phyloP scores from a whole-genome alignment of 805 yeast genomes.

The Wickerhamiella australiensis region DNA sequence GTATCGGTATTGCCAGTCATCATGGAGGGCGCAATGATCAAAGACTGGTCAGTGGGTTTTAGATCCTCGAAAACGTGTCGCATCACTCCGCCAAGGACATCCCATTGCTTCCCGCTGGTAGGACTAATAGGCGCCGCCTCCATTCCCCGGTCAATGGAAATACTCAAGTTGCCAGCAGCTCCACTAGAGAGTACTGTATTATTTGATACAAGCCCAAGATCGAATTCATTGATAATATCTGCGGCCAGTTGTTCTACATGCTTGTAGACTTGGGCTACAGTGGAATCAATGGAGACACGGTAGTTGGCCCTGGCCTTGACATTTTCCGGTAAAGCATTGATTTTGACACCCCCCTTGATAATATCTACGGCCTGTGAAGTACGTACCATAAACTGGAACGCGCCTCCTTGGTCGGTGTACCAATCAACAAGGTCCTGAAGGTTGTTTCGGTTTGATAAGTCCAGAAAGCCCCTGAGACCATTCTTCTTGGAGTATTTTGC shows the following conservation, averaged over 20 bases:
- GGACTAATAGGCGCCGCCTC: constrained; percentile 50
- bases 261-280: constrained; percentile 34
- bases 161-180: constrained; percentile 18
- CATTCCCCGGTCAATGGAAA: constrained; percentile 20
- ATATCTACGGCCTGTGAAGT: constrained; percentile 63
- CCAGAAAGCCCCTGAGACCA: not conserved
- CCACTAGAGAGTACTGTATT: constrained; percentile 6
- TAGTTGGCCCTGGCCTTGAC: constrained; percentile 47
- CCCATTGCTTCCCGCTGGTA: constrained; percentile 35
- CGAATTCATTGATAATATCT: constrained; percentile 34
- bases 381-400: constrained; percentile 34
- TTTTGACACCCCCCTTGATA: constrained; percentile 59
- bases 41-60: constrained; percentile 26
- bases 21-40: constrained; percentile 43
- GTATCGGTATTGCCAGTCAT: constrained; percentile 70
- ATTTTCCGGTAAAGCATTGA: constrained; percentile 64
- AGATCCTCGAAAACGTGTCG: constrained; percentile 50
- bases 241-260: constrained; percentile 30
- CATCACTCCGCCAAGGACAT: constrained; percentile 46
- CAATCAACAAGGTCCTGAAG: constrained; percentile 10
- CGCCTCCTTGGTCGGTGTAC: not conserved
- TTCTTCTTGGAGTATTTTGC: constrained; percentile 38
- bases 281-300: constrained; percentile 49
- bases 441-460: constrained; percentile 1
- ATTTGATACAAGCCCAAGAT: constrained; percentile 34